These are phyloP conservation scores for Erysimum cheiri DNA, from an alignment of 441 rosid genomes.

Conservation along the genomic window DNA sequence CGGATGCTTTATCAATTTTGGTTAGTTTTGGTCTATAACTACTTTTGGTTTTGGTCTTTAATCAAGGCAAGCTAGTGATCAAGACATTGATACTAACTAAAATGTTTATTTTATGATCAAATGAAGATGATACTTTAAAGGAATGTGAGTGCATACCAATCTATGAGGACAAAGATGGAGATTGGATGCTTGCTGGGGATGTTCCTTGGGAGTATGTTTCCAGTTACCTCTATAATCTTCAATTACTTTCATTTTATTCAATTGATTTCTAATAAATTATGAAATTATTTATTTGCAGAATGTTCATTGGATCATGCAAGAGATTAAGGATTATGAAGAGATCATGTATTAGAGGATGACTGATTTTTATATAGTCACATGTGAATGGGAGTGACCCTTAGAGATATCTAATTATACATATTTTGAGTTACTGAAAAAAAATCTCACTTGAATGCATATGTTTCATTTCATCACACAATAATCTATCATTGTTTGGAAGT, in stretches of 20 bases:
- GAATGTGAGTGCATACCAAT: conserved; percentile 60
- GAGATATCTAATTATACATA: conserved; percentile 11
- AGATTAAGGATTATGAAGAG: conserved; percentile 69
- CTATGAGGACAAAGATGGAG: conserved; percentile 76
- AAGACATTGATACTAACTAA: background rate
- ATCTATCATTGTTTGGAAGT: background rate
- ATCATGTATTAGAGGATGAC: conserved; percentile 9
- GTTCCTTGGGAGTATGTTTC: conserved; percentile 77
- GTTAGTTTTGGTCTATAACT: conserved; percentile 19
- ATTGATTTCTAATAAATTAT: background rate
- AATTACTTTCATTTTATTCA: background rate
- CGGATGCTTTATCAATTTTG: conserved; percentile 45
- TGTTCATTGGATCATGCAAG: conserved; percentile 76
- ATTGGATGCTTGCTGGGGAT: conserved; percentile 79
- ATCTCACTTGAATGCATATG: background rate
- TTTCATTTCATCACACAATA: conserved; percentile 7
- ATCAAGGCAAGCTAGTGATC: background rate
- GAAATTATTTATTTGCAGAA: conserved; percentile 43
- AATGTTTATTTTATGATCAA: conserved; percentile 20
- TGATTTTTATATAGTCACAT: background rate
- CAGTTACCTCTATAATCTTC: background rate
- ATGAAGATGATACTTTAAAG: conserved; percentile 39
- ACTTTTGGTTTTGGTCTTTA: background rate
- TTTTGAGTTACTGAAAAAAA: background rate
- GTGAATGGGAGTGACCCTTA: conserved; percentile 15